Evolutionary conservation across 257 asterid species (phyloP).

Genomic region (Nemophila menziesii): DNA sequence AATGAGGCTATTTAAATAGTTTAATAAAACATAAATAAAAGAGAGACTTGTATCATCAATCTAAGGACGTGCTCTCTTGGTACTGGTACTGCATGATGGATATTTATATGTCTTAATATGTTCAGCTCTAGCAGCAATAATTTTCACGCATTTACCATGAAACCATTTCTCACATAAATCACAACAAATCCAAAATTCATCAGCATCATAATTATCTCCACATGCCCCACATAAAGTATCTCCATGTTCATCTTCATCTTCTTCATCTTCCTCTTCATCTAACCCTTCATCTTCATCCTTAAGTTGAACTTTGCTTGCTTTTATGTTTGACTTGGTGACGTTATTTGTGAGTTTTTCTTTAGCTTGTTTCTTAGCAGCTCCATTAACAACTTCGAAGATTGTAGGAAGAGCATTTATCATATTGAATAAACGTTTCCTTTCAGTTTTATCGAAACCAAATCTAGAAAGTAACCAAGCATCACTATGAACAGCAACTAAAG

Average conservation of each 20-base stretch:
- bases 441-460: too few relatives aligned
- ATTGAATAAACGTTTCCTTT: conserved; percentile 69
- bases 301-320: conserved; percentile 13
- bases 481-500: too few relatives aligned
- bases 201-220: conserved; percentile 44
- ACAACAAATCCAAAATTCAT: too few relatives aligned
- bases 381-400: conserved; percentile 67
- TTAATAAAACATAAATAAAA: too few relatives aligned
- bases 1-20: too few relatives aligned
- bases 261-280: conserved; percentile 17
- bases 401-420: conserved; percentile 77
- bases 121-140: conserved; percentile 73
- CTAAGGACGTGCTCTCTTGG: conserved; percentile 54
- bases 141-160: too few relatives aligned
- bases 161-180: too few relatives aligned
- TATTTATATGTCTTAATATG: conserved; percentile 76
- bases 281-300: conserved; percentile 23
- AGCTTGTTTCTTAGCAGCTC: conserved; percentile 50
- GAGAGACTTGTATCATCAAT: too few relatives aligned
- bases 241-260: too few relatives aligned
- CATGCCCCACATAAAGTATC: too few relatives aligned
- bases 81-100: conserved; percentile 61
- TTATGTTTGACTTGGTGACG: conserved; percentile 29
- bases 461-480: too few relatives aligned
- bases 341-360: conserved; percentile 28